Evolutionary conservation across 2,329 filamentous ascomycete genomes (phyloP), one percentile per base, ranked within the genome.

Genomic region (Colletotrichum gigasporum): DNA sequence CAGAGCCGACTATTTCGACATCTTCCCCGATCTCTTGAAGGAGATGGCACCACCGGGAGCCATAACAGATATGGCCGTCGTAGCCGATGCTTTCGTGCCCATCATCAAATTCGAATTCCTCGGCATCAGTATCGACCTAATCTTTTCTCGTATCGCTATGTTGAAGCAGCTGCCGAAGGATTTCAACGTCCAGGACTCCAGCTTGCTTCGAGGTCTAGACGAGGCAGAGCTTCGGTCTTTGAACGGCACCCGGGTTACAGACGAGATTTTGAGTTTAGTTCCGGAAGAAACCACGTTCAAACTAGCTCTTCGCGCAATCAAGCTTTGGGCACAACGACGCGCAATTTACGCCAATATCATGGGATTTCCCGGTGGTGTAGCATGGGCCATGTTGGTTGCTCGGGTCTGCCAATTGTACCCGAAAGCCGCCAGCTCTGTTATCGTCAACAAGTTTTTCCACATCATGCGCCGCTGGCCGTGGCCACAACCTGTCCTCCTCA

Each of bases 341-440:
- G 96, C 92, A 22, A 93, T 98, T 48, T 98, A 98, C 74, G 93
- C 93, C 68, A 97, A 97, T 72, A 94, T 98, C 68, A 94, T 97
- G 78, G 96, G 96, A 24, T 99, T 96, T 70, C 96, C 96, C 2
- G 96, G 96, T 71, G 96, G 96, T 79, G 94, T 99, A 39, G 96
- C 96, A 5, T 99, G 95, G 93, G 96, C 95, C 11, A 97, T 99
- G 91, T 86, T 99, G 73, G 94, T 98, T 26, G 96, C 96, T 53
- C 88, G 96, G 68, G 92, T 98, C 41, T 98, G 96, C 77, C 96
- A 99, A 77, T 86, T 99, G 14, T 99, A 98, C 72, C 96, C 96
- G 12, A 94, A 93, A 74, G 96, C 96, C 6, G 92, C 93, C 8
- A 92, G 92, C 16, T 93, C 94, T 1, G 91, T 94, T 22, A 90